A percentile compares a stretch with the other conserved stretches of the same genome.
Evolutionary conservation across 2,329 filamentous ascomycete species (phyloP).

Genomic region (Pseudogymnoascus sp.): DNA sequence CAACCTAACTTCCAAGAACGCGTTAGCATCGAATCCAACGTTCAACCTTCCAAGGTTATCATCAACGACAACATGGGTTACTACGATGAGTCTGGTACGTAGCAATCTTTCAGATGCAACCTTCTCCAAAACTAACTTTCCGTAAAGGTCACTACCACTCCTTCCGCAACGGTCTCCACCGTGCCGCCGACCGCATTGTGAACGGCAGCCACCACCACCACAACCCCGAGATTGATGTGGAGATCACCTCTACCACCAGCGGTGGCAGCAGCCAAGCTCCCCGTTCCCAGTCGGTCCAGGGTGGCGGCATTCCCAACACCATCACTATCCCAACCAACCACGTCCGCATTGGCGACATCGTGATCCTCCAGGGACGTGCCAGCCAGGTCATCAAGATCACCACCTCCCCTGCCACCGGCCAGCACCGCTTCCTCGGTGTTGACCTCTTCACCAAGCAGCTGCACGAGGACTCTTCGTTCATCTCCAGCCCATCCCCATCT

Average conservation of each 20-base stretch:
- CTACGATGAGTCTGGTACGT: conserved; percentile 62
- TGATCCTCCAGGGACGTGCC: conserved; percentile 97
- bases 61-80: conserved; percentile 60
- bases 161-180: conserved; percentile 64
- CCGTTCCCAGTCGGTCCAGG: conserved; percentile 5
- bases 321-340: conserved; percentile 99
- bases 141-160: conserved; percentile 63
- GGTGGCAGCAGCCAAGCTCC: conserved; percentile 16
- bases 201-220: conserved; percentile 53
- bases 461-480: conserved; percentile 96
- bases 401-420: conserved; percentile 95
- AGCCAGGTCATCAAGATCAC: conserved; percentile 99
- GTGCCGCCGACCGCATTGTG: conserved; percentile 57
- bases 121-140: background rate
- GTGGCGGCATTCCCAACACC: conserved; percentile 57
- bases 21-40: conserved; percentile 42
- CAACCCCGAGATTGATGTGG: conserved; percentile 33
- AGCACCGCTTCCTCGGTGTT: conserved; percentile 99
- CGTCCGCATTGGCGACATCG: conserved; percentile 96
- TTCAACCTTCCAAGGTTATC: conserved; percentile 27
- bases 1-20: conserved; percentile 51
- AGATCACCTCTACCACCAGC: conserved; percentile 17
- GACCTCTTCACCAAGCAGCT: conserved; percentile 99
- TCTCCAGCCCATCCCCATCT: conserved; percentile 93
- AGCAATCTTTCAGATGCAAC: background rate